phyloP scores from a whole-genome alignment of 208 protist genomes.

The Crithidia acanthocephali region DNA sequence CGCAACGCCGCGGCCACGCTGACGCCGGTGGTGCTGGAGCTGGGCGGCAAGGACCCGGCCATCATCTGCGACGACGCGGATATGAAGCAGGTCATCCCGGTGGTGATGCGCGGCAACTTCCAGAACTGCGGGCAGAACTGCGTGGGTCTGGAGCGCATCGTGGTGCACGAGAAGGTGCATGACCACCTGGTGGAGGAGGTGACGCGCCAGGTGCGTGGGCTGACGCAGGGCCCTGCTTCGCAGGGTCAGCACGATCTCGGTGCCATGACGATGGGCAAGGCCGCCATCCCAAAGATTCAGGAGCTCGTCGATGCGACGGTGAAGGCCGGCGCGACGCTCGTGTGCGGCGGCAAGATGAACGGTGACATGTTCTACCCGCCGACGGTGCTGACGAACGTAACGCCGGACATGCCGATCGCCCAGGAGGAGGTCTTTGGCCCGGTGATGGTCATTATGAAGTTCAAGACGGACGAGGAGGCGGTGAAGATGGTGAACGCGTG shows the following conservation, averaged over 20 bases:
- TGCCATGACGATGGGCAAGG: constrained; percentile 94
- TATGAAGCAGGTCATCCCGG: constrained; percentile 85
- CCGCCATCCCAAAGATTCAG: constrained; percentile 91
- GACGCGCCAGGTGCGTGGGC: constrained; percentile 46
- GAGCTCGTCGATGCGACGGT: constrained; percentile 91
- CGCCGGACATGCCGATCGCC: constrained; percentile 86
- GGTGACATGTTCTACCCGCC: constrained; percentile 87
- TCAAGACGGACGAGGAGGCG: constrained; percentile 85
- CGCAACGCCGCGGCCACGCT: constrained; percentile 88
- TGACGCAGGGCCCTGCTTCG: constrained; percentile 89
- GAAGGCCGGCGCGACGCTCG: constrained; percentile 81
- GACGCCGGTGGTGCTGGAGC: constrained; percentile 94
- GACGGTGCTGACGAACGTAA: constrained; percentile 93
- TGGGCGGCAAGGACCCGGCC: constrained; percentile 96
- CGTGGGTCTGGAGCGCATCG: constrained; percentile 86
- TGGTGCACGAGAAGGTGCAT: constrained; percentile 90
- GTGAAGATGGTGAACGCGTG: constrained; percentile 90
- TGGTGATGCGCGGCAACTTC: constrained; percentile 91
- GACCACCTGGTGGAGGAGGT: constrained; percentile 83
- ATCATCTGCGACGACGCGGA: constrained; percentile 93
- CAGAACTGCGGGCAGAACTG: constrained; percentile 96
- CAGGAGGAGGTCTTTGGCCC: constrained; percentile 96
- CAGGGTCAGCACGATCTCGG: constrained; percentile 83
- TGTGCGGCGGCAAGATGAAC: constrained; percentile 83
- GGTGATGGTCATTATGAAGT: constrained; percentile 92